Evolutionary conservation across 2,329 filamentous ascomycete species (phyloP), one percentile per base, ranked within the genome.

Genomic region (Coleophoma cylindrospora): DNA sequence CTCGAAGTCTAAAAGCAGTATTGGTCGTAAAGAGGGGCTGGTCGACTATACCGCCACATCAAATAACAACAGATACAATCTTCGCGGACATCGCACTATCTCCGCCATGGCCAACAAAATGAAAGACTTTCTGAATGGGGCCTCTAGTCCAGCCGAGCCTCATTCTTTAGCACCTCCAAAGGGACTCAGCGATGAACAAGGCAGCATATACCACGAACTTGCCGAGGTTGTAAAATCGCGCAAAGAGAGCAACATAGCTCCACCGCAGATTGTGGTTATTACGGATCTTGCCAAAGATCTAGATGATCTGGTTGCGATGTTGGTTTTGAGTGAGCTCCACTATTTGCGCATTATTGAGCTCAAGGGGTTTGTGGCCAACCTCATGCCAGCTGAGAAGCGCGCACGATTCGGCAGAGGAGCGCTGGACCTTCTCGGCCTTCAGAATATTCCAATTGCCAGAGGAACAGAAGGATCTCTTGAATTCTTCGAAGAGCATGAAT

Each of bases 281-380:
- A 62, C 60, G 5, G 62, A 64, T 52, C 50, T 64, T 9, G 59
- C 54, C 2, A 64, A 64, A 43, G 62, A 64, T 40, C 60, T 57
- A 43, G 62, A 64, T 34, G 62, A 64, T 47, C 40, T 64, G 12
- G 50, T 57, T 12, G 61, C 62, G 14, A 54, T 62, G 57, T 47
- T 63, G 3, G 27, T 61, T 37, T 48, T 64, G 10, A 60, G 58
- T 36, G 62, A 64, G 43, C 53, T 64, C 0, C 51, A 62, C 46
- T 54, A 60, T 10, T 48, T 64, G 15, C 58, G 58, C 5, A 34
- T 60, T 7, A 47, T 64, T 13, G 41, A 53, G n/a, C 38, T 64
- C 1, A 50, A 55, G 49, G 61, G 61, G 1, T 58, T 63, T 40
- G 49, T 64, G 4, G 58, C 62, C 22, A 64, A 64, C 41, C 53